A percentile compares a stretch with the other conserved stretches of the same genome.
phyloP scores from a whole-genome alignment of 352 stramenopile genomes.

The Globisporangium okanoganense region DNA sequence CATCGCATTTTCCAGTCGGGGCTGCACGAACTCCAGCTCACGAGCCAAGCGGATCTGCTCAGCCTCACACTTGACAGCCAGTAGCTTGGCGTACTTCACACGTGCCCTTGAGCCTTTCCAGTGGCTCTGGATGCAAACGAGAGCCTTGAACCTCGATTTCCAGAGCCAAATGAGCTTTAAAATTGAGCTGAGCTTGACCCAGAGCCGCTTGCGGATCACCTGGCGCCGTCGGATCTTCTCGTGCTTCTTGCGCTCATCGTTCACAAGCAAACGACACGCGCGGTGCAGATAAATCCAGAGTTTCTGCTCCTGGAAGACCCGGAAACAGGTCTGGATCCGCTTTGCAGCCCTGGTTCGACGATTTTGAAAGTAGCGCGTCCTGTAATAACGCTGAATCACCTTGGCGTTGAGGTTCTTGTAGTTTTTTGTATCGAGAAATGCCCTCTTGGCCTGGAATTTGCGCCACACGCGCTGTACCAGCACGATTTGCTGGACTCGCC shows the following conservation, averaged over 20 bases:
- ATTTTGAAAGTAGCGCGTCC: constrained; percentile 14
- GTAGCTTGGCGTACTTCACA: constrained; percentile 1
- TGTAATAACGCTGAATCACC: constrained; percentile 36
- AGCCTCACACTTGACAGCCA: background rate
- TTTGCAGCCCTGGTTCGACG: constrained; percentile 17
- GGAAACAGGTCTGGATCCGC: constrained; percentile 43
- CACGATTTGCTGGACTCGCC: constrained; percentile 20
- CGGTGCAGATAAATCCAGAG: constrained; percentile 30
- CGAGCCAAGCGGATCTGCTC: background rate
- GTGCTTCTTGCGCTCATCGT: constrained; percentile 12
- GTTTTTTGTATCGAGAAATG: constrained; percentile 4
- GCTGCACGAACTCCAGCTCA: constrained; percentile 9
- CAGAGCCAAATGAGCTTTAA: constrained; percentile 4
- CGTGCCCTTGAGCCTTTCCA: constrained; percentile 4
- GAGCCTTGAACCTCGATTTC: background rate
- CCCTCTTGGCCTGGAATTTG: constrained; percentile 14
- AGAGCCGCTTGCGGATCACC: background rate
- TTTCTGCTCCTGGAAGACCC: constrained; percentile 35
- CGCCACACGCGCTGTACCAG: constrained; percentile 42
- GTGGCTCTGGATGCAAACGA: constrained; percentile 6
- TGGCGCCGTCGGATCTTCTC: constrained; percentile 7
- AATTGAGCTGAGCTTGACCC: constrained; percentile 1
- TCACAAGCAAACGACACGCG: constrained; percentile 27
- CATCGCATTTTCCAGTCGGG: constrained; percentile 1
- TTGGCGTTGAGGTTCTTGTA: constrained; percentile 23